These are phyloP conservation scores for Sporodiniella umbellata DNA, from an alignment of 371 early-diverging fungal species.

Conservation along the genomic window DNA sequence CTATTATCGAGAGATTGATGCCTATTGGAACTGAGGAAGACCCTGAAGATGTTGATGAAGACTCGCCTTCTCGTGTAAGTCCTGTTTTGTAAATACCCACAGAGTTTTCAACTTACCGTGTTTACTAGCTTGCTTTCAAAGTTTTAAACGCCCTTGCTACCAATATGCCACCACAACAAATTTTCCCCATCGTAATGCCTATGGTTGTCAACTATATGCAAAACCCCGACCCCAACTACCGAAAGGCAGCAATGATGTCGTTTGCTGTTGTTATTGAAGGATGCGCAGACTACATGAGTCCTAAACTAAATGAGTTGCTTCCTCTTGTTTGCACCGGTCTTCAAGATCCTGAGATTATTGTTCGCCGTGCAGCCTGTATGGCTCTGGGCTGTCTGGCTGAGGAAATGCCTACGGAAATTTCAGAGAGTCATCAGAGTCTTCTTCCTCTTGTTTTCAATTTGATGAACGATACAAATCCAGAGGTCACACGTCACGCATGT, in stretches of 20 bases:
- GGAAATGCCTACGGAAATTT: conserved; percentile 77
- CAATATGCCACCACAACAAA: conserved; percentile 82
- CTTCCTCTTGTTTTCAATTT: conserved; percentile 82
- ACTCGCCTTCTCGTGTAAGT: conserved; percentile 73
- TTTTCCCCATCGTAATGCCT: conserved; percentile 76
- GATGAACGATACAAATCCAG: conserved; percentile 69
- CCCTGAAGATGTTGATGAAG: conserved; percentile 82
- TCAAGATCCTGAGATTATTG: conserved; percentile 72
- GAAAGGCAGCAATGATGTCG: conserved; percentile 88
- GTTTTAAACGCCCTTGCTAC: conserved; percentile 70
- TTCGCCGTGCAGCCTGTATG: conserved; percentile 87
- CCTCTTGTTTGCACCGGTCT: conserved; percentile 73
- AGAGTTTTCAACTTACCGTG: conserved; percentile 36
- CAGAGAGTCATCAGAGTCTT: conserved; percentile 73
- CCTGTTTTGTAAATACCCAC: no score
- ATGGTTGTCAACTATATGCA: conserved; percentile 75
- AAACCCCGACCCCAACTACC: conserved; percentile 63
- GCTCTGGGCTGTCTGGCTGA: conserved; percentile 80
- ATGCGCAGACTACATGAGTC: conserved; percentile 79
- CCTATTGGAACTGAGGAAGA: conserved; percentile 84
- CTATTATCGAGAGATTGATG: conserved; percentile 75
- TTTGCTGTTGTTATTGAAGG: conserved; percentile 86
- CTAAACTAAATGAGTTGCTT: conserved; percentile 71
- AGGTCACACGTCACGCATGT: conserved; percentile 76
- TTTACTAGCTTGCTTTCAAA: conserved; percentile 52